A percentile compares a stretch with the other conserved stretches of the same genome.
Conservation (phyloP, 2,329 filamentous ascomycete species). For the Aspergillus phoenicis region DNA sequence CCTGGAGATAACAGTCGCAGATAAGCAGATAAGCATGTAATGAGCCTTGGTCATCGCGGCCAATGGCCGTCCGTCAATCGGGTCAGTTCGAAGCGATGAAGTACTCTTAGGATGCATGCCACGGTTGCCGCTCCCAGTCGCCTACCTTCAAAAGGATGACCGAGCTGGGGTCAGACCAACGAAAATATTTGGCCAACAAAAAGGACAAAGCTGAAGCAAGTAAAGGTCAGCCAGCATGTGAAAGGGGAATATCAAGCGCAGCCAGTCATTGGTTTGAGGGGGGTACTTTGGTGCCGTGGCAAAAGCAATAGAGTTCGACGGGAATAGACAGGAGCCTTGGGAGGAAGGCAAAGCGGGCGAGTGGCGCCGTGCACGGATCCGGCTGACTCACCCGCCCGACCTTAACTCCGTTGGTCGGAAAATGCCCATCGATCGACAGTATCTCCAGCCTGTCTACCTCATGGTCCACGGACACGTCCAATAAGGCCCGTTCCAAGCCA, state of each 20-base stretch:
- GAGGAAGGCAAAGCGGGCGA: conserved; percentile 6
- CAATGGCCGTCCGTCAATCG: conserved; percentile 13
- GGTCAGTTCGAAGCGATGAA: background rate
- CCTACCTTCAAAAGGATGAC: background rate
- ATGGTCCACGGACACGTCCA: background rate
- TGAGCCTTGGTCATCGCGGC: conserved; percentile 33
- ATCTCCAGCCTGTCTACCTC: background rate
- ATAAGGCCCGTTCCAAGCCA: background rate
- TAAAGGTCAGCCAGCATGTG: conserved; percentile 6
- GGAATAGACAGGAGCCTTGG: background rate
- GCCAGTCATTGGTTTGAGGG: background rate
- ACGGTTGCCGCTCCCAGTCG: background rate
- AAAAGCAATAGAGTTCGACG: conserved; percentile 14
- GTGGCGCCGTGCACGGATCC: background rate
- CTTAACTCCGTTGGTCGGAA: background rate
- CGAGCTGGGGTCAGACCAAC: background rate
- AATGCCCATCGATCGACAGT: background rate
- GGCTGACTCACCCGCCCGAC: conserved; percentile 4
- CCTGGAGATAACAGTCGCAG: conserved; percentile 25
- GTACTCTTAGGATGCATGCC: background rate
- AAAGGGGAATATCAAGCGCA: background rate
- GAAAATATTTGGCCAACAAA: background rate
- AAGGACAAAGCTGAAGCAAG: background rate
- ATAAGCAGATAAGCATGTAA: conserved; percentile 32
- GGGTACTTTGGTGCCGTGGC: background rate